Evolutionary conservation across 148 eudicot genomes (phyloP), one percentile per base, ranked within the genome.

Genomic region (Cornus suecica): DNA sequence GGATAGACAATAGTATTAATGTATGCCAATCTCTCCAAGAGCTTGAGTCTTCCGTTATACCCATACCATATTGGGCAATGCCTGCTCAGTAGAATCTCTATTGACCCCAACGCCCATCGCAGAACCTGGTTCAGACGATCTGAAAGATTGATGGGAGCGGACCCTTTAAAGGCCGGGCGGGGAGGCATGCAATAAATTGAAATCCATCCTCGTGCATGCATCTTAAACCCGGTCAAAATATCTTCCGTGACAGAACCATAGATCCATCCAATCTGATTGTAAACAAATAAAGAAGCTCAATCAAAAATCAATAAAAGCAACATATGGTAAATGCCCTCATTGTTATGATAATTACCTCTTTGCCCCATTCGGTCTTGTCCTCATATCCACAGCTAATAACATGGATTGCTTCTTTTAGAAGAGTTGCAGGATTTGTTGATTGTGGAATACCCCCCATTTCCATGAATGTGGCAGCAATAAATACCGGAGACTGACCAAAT

Each of bases 21-120:
- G 73, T 91, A 89, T 25, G 92, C 90, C 74, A 90, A 78, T 71
- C 94, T 84, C 83, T 90, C 94, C 8, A 91, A 84, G 82, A 86
- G 85, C 78, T 84, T 88, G 64, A 91, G 70, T 67, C 84, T 84
- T 48, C 95, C 92, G 60, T 30, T 52, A 68, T 89, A 91, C 3
- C 91, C 95, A 65, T 91, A 91, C 95, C 95, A 91, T 37, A 91
- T 69, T 45, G 95, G 95, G 51, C 95, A 91, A 72, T 91, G 95
- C 34, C 95, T 86, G 74, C 95, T 91, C 77, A 91, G 79, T 14
- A 91, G 87, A 80, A 91, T 91, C 76, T 91, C 95, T 41, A 91
- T 82, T 1, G 95, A 91, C 73, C 95, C 95, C 71, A 90, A 75
- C 24, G 94, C 94, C 94, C 94, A 90, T 52, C 90, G 84, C 76